Evolutionary conservation across 306 rosid species (phyloP), one percentile per base, ranked within the genome.

Genomic region (Fagus sylvatica): DNA sequence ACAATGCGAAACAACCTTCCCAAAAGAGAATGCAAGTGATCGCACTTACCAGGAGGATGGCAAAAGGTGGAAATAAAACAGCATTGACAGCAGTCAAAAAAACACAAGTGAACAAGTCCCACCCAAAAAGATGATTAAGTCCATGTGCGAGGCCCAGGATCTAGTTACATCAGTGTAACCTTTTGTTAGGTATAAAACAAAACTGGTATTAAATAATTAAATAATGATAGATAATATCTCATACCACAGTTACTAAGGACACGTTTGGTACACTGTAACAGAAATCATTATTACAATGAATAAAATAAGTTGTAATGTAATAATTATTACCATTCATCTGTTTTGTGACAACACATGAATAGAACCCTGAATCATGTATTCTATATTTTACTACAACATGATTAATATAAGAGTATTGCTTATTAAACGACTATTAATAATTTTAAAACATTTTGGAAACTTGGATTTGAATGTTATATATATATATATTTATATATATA

Each of bases 21-120:
- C 36, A 64, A 66, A 57, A 60, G 51, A 36, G 56, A 70, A 49
- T 36, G 55, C 53, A 77, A 74, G 75, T 65, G 76, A 64, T 30
- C 69, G 73, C 64, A 74, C 90, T 87, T 90, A 94, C 98, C 88
- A 91, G 86, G 67, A 92, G 84, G 84, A 79, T 78, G 76, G 91
- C 79, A 86, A 84, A 89, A 83, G 90, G 78, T 69, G 94, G 85
- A 75, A 89, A 87, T 79, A 90, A 85, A 85, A 84, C 78, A 54
- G 89, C 91, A 82, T 84, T 79, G 13, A 83, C 79, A 39, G 97
- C 95, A 72, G 97, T 90, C 86, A 92, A 81, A 87, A 90, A 83
- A 74, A 94, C 95, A 79, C 97, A 92, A 69, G 95, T 87, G 95
- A 92, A 92, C 79, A 94, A 83, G 86, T 94, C 97, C 98, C 97